A percentile compares a stretch with the other conserved stretches of the same genome.
phyloP scores from a whole-genome alignment of 1,139 yeast genomes.

The Nakaseomyces sp. region DNA sequence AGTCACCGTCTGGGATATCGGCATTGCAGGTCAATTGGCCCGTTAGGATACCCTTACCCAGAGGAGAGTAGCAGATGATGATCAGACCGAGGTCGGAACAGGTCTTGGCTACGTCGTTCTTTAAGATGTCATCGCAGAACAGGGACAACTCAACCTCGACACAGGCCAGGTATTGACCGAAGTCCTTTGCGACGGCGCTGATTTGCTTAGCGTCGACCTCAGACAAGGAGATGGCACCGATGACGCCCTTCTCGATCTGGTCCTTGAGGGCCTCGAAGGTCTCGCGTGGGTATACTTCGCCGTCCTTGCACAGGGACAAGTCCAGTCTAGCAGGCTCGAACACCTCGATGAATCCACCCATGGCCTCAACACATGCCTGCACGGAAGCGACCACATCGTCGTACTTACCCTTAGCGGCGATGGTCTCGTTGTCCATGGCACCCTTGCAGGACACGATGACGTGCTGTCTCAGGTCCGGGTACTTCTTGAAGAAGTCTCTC shows the following conservation, averaged over 20 bases:
- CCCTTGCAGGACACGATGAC: slow-evolving; percentile 65
- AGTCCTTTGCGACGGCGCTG: slow-evolving; percentile 42
- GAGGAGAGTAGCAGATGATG: slow-evolving; percentile 70
- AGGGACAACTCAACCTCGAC: slow-evolving; percentile 73
- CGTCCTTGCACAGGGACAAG: slow-evolving; percentile 30
- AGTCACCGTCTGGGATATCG: slow-evolving; percentile 47
- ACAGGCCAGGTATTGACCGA: slow-evolving; percentile 44
- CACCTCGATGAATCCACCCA: slow-evolving; percentile 45
- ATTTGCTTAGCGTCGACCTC: slow-evolving; percentile 61
- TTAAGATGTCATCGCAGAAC: slow-evolving; percentile 49
- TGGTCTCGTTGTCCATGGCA: slow-evolving; percentile 34
- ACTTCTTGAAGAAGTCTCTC: slow-evolving; percentile 45
- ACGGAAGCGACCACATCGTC: slow-evolving; percentile 44
- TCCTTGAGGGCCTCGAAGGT: slow-evolving; percentile 44
- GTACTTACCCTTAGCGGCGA: slow-evolving; percentile 43
- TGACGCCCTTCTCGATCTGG: slow-evolving; percentile 44
- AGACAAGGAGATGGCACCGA: slow-evolving; percentile 61
- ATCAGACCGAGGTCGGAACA: slow-evolving; percentile 54
- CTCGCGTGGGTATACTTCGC: slow-evolving; percentile 30
- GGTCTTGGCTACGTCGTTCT: slow-evolving; percentile 51
- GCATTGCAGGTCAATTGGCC: slow-evolving; percentile 43
- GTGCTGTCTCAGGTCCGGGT: slow-evolving; percentile 46
- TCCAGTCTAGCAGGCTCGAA: slow-evolving; percentile 69
- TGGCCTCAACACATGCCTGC: slow-evolving; percentile 38
- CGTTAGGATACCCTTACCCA: slow-evolving; percentile 70